Evolutionary conservation across 2,329 filamentous ascomycete genomes (phyloP).

Genomic region (Pseudogymnoascus sp.): DNA sequence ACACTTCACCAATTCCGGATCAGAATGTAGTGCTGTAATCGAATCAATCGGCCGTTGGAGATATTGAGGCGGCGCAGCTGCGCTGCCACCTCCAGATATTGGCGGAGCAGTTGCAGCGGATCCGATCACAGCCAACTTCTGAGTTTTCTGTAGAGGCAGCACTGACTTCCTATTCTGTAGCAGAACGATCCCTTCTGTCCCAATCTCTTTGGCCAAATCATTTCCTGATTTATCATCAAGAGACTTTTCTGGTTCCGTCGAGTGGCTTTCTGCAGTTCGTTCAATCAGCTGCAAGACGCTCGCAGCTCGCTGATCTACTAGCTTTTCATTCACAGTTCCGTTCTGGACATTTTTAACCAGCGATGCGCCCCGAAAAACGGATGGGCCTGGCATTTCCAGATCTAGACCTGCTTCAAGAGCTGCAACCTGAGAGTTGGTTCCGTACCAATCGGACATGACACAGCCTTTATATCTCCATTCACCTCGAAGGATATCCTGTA

Average conservation of each 20-base stretch:
- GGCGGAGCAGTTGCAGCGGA: slow-evolving; percentile 16
- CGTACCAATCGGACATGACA: slow-evolving; percentile 29
- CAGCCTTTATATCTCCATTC: slow-evolving; percentile 26
- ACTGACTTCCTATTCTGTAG: slow-evolving; percentile 20
- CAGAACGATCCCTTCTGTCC: slow-evolving; percentile 20
- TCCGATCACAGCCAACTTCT: slow-evolving; percentile 18
- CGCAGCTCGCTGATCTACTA: slow-evolving; percentile 11
- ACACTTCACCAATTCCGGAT: not conserved
- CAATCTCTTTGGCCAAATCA: slow-evolving; percentile 35
- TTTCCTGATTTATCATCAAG: slow-evolving; percentile 19
- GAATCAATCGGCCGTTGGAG: slow-evolving; percentile 14
- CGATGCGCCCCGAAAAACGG: slow-evolving; percentile 15
- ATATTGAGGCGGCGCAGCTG: slow-evolving; percentile 19
- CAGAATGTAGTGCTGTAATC: slow-evolving; percentile 6
- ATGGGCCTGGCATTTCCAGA: slow-evolving; percentile 29
- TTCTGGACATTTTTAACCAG: slow-evolving; percentile 12
- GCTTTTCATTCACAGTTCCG: not conserved
- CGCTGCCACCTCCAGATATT: slow-evolving; percentile 20
- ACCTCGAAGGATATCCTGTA: slow-evolving; percentile 25
- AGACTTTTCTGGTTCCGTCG: slow-evolving; percentile 12
- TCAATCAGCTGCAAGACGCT: slow-evolving; percentile 10
- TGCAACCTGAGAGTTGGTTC: slow-evolving; percentile 22
- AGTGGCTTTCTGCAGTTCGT: slow-evolving; percentile 3
- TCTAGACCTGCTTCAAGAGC: slow-evolving; percentile 26
- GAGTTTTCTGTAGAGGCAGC: slow-evolving; percentile 16